Evolutionary conservation across 2,329 filamentous ascomycete genomes (phyloP).

Genomic region (Amauroascus verrucosus): DNA sequence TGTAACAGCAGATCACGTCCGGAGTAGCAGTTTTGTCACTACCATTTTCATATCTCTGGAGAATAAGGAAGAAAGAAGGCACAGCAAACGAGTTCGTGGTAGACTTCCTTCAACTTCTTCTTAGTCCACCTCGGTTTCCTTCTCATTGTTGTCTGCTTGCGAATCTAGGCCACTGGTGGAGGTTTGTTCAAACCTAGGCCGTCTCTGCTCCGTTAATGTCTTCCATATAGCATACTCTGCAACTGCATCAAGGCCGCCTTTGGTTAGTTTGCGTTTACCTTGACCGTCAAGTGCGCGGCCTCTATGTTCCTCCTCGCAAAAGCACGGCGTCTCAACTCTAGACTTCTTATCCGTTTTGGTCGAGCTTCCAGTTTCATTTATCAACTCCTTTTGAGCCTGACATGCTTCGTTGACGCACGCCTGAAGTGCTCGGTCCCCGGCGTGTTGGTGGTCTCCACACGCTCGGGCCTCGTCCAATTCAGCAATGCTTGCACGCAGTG

Average conservation of each 20-base stretch:
- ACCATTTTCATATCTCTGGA: no score
- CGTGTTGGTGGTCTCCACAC: conserved; percentile 37
- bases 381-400: conserved; percentile 19
- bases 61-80: no score
- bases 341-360: neutral
- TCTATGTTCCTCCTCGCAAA: conserved; percentile 22
- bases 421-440: conserved; percentile 41
- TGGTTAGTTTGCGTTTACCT: conserved; percentile 36
- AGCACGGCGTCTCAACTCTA: neutral
- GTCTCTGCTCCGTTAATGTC: conserved; percentile 40
- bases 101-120: neutral
- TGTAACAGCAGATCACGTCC: neutral
- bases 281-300: neutral
- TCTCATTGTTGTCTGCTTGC: neutral
- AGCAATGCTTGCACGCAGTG: conserved; percentile 60
- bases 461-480: conserved; percentile 41
- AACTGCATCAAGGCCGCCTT: conserved; percentile 60
- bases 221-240: conserved; percentile 70
- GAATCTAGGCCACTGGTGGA: neutral
- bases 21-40: neutral
- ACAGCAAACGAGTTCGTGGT: neutral
- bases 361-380: neutral
- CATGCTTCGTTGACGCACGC: conserved; percentile 41
- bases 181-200: neutral
- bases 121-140: neutral